Evolutionary conservation across 768 basidiomycete species (phyloP).

Genomic region (Mycena pura): DNA sequence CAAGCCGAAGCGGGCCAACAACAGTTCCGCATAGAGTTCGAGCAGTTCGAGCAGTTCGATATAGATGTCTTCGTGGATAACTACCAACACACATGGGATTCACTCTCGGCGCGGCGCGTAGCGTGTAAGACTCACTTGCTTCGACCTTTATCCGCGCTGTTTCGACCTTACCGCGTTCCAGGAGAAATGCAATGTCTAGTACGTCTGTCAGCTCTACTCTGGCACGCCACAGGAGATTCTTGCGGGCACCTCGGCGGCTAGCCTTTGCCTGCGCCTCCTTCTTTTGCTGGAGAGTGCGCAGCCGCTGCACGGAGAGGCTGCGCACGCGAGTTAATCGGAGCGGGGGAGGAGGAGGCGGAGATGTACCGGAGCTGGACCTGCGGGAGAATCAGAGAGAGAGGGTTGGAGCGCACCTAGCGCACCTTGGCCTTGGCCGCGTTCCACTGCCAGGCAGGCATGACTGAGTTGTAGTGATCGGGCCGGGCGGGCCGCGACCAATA

Average conservation of each 20-base stretch:
- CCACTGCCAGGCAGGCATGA: slow-evolving; percentile 67
- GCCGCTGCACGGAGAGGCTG: slow-evolving; percentile 84
- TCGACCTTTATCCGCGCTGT: slow-evolving; percentile 88
- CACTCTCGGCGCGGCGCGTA: slow-evolving; percentile 3
- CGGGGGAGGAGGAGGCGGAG: slow-evolving; percentile 6
- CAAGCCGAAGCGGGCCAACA: slow-evolving; percentile 90
- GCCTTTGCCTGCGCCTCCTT: slow-evolving; percentile 80
- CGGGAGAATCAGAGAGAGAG: not conserved
- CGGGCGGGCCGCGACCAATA: too few relatives aligned
- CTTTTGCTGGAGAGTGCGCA: slow-evolving; percentile 90
- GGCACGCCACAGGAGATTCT: not conserved
- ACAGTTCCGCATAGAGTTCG: slow-evolving; percentile 93
- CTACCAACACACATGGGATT: slow-evolving; percentile 39
- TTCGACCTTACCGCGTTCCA: slow-evolving; percentile 84
- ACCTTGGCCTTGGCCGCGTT: slow-evolving; percentile 70
- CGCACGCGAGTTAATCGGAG: slow-evolving; percentile 12
- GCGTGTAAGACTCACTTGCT: slow-evolving; percentile 60
- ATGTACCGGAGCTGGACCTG: slow-evolving; percentile 54
- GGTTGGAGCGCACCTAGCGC: not conserved
- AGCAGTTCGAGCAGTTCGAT: slow-evolving; percentile 90
- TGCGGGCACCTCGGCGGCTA: slow-evolving; percentile 58
- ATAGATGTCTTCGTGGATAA: slow-evolving; percentile 86
- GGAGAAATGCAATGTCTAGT: slow-evolving; percentile 70
- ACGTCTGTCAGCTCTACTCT: not conserved
- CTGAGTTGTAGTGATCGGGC: too few relatives aligned